Evolutionary conservation across 139 green algal species (phyloP).

Genomic region (Astrephomene gubernaculifera): DNA sequence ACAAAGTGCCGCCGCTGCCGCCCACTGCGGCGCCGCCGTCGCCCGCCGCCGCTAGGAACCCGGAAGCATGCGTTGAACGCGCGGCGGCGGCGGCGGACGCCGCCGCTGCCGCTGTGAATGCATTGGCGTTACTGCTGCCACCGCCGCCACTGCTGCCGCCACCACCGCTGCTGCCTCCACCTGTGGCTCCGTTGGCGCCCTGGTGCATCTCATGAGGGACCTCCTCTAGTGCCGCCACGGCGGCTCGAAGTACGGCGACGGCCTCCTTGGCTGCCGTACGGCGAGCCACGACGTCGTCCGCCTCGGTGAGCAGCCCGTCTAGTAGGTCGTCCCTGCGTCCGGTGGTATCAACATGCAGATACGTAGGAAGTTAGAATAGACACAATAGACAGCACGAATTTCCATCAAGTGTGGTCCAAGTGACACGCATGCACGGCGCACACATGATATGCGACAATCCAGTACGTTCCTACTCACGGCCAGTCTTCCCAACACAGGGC

Average conservation of each 20-base stretch:
- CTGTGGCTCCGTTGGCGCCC: not conserved
- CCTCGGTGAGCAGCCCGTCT: constrained; percentile 80
- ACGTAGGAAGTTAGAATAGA: no score
- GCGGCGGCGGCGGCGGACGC: not conserved
- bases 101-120: constrained; percentile 20
- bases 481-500: no score
- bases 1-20: not conserved
- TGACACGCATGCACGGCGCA: no score
- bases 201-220: constrained; percentile 64
- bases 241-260: constrained; percentile 43
- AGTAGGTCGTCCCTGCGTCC: constrained; percentile 82
- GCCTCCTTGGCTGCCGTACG: constrained; percentile 38
- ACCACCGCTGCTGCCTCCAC: not conserved
- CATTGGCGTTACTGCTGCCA: not conserved
- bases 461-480: no score
- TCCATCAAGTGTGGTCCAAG: no score
- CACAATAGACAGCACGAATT: no score
- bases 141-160: not conserved
- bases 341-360: no score
- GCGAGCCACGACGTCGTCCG: constrained; percentile 75
- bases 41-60: not conserved
- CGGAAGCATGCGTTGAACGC: not conserved
- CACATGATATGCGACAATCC: no score
- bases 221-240: constrained; percentile 68
- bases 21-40: not conserved